Base-by-base conservation (phyloP, 169 alveolate genomes). In the Plasmodium inui region DNA sequence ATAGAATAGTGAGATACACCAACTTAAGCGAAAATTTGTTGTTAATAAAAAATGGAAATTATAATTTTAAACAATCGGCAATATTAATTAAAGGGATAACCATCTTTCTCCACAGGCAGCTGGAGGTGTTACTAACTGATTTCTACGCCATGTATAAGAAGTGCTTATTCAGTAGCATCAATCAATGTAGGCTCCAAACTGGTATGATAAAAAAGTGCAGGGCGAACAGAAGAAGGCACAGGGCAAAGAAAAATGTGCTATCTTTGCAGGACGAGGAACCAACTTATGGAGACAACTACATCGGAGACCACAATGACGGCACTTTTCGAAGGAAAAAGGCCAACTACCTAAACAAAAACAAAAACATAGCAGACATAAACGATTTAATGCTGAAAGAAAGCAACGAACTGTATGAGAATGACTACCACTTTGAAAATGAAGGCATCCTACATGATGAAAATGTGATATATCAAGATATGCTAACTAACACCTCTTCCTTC, bases 1-100 rank as follows among this genome's bases (percentile, higher is more conserved):
- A 89, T 34, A 89, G 73, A 34, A 78, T 89, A 79, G 89, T 89
- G 17, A 53, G 94, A 89, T 89, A 89, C 53, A 89, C 94, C 1
- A 89, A 89, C 50, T 79, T 89, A 79, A 89, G 72, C 72, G 94
- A 89, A 61, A 79, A 89, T 71, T 57, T 89, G 44, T 22, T 89
- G 81, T 28, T 89, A 89, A 89, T 89, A 79, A 89, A 28, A 26
- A 80, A 89, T 79, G 94, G 94, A 5, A 70, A 89, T 89, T 89
- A 30, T 55, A 89, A 89, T 57, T 79, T 89, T 41, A 89, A 89
- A 67, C 94, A 89, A 61, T 79, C 94, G 50, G 94, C 94, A 7
- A 89, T 89, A 89, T 39, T 89, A 89, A 89, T 89, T 41, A 89
- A 89, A 89, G 94, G 94, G 26, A 89, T 89, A 89, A 89, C 94